These are phyloP conservation scores for Naganishia liquefaciens DNA, from an alignment of 1,284 basidiomycete genomes.

Conservation along the genomic window DNA sequence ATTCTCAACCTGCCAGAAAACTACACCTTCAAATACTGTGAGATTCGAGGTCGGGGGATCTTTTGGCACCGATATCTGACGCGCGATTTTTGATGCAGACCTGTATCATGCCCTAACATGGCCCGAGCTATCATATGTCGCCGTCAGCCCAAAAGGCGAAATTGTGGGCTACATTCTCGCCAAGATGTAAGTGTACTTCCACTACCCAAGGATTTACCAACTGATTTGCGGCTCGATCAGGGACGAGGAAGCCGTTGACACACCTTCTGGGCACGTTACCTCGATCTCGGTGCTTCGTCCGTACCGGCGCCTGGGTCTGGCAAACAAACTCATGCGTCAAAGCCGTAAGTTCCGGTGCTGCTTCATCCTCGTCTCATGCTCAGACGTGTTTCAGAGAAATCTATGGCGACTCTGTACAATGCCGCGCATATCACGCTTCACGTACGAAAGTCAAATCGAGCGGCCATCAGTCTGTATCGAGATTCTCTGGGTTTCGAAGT, in stretches of 20 bases:
- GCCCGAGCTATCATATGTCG: slow-evolving; percentile 92
- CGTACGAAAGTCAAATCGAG: slow-evolving; percentile 82
- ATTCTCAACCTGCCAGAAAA: slow-evolving; percentile 84
- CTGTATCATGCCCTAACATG: slow-evolving; percentile 85
- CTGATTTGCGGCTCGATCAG: slow-evolving; percentile 46
- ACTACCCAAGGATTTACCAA: neutral
- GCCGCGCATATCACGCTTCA: slow-evolving; percentile 78
- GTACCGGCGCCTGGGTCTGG: slow-evolving; percentile 79
- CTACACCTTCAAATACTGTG: slow-evolving; percentile 83
- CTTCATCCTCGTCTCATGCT: neutral
- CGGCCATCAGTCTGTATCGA: slow-evolving; percentile 77
- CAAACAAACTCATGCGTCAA: slow-evolving; percentile 82
- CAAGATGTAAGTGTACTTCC: slow-evolving; percentile 68
- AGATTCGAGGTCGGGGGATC: too few species aligned
- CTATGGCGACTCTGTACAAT: slow-evolving; percentile 78
- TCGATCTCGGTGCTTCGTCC: slow-evolving; percentile 85
- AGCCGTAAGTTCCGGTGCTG: slow-evolving; percentile 64
- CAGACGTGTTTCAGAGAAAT: slow-evolving; percentile 63
- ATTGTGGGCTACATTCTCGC: slow-evolving; percentile 93
- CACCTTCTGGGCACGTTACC: slow-evolving; percentile 80
- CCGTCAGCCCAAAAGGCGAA: slow-evolving; percentile 81
- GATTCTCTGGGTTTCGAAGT: slow-evolving; percentile 80
- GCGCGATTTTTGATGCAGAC: slow-evolving; percentile 59
- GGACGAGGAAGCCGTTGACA: slow-evolving; percentile 67
- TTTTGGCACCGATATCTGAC: neutral